phyloP scores from a whole-genome alignment of 768 basidiomycete species.

The Boletus huronensis region DNA sequence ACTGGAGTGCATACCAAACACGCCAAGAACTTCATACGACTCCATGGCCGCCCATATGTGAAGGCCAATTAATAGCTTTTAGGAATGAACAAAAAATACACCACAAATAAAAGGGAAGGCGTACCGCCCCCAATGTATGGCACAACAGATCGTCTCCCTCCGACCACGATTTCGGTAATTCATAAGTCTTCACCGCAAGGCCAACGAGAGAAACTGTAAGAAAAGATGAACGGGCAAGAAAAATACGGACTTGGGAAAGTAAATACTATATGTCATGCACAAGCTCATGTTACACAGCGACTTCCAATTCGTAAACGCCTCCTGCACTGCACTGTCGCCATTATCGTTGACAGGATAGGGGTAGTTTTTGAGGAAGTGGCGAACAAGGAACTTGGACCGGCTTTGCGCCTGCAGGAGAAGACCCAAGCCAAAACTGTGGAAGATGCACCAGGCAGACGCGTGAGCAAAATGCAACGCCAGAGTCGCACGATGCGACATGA shows the following conservation, averaged over 20 bases:
- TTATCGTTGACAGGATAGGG: constrained; percentile 73
- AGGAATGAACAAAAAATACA: constrained; percentile 6
- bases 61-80: constrained; percentile 74
- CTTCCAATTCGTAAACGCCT: constrained; percentile 97
- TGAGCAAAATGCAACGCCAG: constrained; percentile 77
- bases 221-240: neutral
- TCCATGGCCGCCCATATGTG: constrained; percentile 91
- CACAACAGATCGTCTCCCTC: constrained; percentile 83
- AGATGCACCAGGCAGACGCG: constrained; percentile 78
- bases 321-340: constrained; percentile 75
- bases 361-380: constrained; percentile 94
- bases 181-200: constrained; percentile 89
- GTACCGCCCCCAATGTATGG: constrained; percentile 82
- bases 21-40: constrained; percentile 88
- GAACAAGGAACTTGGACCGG: constrained; percentile 81
- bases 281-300: constrained; percentile 86
- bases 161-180: constrained; percentile 78
- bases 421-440: constrained; percentile 89
- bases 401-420: constrained; percentile 81
- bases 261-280: constrained; percentile 90
- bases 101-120: constrained; percentile 28
- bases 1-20: constrained; percentile 62
- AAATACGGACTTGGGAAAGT: neutral
- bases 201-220: constrained; percentile 74
- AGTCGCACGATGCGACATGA: constrained; percentile 44